phyloP scores from a whole-genome alignment of 768 basidiomycete genomes.

The Lactifluus rugatus region DNA sequence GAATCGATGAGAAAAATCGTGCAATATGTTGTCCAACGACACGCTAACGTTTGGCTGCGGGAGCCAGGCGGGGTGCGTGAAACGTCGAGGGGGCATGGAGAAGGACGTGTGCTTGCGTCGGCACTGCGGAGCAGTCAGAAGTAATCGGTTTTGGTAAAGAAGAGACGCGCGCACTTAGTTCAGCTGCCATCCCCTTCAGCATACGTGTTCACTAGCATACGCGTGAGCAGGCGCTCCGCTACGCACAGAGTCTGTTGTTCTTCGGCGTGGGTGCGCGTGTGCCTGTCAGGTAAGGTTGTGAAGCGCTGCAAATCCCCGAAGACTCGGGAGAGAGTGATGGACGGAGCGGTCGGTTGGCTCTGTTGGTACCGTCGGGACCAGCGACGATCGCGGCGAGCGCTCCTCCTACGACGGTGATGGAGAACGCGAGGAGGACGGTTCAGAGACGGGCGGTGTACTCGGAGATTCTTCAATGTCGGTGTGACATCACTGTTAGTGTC shows the following conservation, averaged over 20 bases:
- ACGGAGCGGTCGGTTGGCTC: constrained; percentile 8
- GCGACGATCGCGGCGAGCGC: constrained; percentile 11
- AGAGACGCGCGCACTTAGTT: constrained; percentile 27
- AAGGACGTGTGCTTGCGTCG: constrained; percentile 39
- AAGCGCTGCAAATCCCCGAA: constrained; percentile 1
- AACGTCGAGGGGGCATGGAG: constrained; percentile 40
- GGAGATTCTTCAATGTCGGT: not conserved
- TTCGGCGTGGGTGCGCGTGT: constrained; percentile 22
- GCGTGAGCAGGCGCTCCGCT: constrained; percentile 36
- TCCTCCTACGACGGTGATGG: constrained; percentile 24
- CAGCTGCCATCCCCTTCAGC: constrained; percentile 35
- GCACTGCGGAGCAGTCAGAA: constrained; percentile 26
- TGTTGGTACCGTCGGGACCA: constrained; percentile 5
- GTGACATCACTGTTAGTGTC: constrained; percentile 11
- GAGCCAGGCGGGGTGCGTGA: constrained; percentile 38
- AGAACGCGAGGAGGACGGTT: constrained; percentile 23
- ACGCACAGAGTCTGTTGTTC: constrained; percentile 28
- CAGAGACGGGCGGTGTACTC: constrained; percentile 18
- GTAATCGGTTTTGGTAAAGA: not conserved
- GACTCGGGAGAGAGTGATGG: constrained; percentile 12
- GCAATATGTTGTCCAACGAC: constrained; percentile 30
- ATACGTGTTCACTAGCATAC: constrained; percentile 36
- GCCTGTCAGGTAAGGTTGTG: constrained; percentile 5
- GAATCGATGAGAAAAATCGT: constrained; percentile 29
- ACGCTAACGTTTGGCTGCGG: constrained; percentile 36